A percentile compares a stretch with the other conserved stretches of the same genome.
phyloP scores from a whole-genome alignment of 2,329 filamentous ascomycete genomes.

The Clarireedia paspali region DNA sequence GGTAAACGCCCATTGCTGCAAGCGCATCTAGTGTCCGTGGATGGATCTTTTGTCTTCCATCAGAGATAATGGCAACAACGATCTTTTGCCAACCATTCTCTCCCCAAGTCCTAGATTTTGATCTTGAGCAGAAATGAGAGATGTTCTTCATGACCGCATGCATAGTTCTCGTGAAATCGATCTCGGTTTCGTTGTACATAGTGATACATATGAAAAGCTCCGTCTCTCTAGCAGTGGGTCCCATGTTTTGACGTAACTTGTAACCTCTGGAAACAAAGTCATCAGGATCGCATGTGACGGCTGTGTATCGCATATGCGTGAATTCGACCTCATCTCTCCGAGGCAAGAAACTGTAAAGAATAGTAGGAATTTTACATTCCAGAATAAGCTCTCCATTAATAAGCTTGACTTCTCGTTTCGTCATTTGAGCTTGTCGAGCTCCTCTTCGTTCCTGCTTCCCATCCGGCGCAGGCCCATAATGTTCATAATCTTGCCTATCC shows the following conservation, averaged over 20 bases:
- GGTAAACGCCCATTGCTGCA: conserved; percentile 95
- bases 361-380: conserved; percentile 98
- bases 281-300: conserved; percentile 95
- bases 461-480: conserved; percentile 81
- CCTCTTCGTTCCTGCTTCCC: conserved; percentile 83
- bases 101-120: conserved; percentile 91
- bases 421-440: conserved; percentile 78
- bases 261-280: conserved; percentile 86
- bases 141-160: conserved; percentile 99
- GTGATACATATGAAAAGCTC: conserved; percentile 95
- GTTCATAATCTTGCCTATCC: conserved; percentile 52
- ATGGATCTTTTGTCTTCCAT: conserved; percentile 89
- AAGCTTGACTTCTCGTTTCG: conserved; percentile 86
- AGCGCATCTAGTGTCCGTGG: conserved; percentile 87
- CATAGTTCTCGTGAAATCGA: conserved; percentile 95
- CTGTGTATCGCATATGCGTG: conserved; percentile 97
- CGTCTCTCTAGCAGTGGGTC: conserved; percentile 75
- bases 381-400: conserved; percentile 97
- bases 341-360: conserved; percentile 93
- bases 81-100: conserved; percentile 99
- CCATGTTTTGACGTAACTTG: conserved; percentile 86
- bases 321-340: conserved; percentile 91
- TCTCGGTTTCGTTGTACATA: conserved; percentile 99
- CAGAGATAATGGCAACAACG: conserved; percentile 92
- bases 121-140: conserved; percentile 87